These are phyloP conservation scores for Acer negundo DNA, from an alignment of 345 rosid genomes.

Conservation along the genomic window DNA sequence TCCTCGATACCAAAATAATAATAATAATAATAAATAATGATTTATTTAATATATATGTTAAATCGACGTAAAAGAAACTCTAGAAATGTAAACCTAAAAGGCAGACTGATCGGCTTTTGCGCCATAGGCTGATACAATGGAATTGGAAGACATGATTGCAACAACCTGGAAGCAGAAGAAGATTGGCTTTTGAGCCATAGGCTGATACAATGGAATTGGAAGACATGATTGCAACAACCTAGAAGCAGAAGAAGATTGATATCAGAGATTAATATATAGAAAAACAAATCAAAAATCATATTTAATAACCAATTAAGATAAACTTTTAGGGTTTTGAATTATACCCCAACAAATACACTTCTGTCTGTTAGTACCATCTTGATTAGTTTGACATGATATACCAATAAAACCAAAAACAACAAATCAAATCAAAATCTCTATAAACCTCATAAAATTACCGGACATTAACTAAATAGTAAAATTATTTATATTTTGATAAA, in stretches of 20 bases:
- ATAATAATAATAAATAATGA: too few relatives aligned
- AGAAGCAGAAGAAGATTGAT: neutral
- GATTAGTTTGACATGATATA: conserved; percentile 41
- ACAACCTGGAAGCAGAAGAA: neutral
- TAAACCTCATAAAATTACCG: too few relatives aligned
- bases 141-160: conserved; percentile 33
- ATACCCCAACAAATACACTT: conserved; percentile 43
- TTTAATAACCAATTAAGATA: too few relatives aligned
- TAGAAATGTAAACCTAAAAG: conserved; percentile 20
- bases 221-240: neutral
- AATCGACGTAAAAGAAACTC: too few relatives aligned
- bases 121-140: conserved; percentile 65
- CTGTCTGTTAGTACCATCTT: conserved; percentile 31
- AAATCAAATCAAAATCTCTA: too few relatives aligned
- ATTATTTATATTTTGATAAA: neutral
- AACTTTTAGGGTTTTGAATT: too few relatives aligned
- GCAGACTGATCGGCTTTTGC: conserved; percentile 58
- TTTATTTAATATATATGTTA: too few relatives aligned
- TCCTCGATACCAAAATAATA: too few relatives aligned
- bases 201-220: conserved; percentile 62
- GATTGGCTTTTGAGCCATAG: conserved; percentile 50
- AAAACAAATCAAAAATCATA: too few relatives aligned
- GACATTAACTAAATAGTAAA: too few relatives aligned
- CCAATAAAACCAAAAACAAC: conserved; percentile 9
- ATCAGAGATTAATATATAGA: too few relatives aligned